phyloP scores from a whole-genome alignment of 345 rosid species.

The Reutealis trisperma region DNA sequence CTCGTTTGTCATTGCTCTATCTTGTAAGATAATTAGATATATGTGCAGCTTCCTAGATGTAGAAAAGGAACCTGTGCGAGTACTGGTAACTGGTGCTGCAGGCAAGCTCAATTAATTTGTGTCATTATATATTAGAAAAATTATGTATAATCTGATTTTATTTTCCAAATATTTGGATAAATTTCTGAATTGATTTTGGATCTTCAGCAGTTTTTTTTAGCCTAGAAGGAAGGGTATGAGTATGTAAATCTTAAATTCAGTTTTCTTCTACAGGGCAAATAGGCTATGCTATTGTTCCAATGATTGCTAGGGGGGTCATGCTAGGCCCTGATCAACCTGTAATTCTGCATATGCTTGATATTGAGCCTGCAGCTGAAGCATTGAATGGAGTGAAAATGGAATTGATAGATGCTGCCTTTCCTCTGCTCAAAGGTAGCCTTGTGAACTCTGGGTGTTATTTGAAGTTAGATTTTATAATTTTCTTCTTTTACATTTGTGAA shows the following conservation, averaged over 20 bases:
- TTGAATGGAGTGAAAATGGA: conserved; percentile 79
- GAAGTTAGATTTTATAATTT: background rate
- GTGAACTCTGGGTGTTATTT: background rate
- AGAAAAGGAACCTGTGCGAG: conserved; percentile 61
- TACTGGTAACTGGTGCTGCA: conserved; percentile 80
- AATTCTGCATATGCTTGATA: conserved; percentile 79
- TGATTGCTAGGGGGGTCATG: conserved; percentile 83
- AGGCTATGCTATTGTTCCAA: conserved; percentile 80
- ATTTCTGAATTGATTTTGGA: background rate
- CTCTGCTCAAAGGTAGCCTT: conserved; percentile 59
- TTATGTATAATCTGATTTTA: background rate
- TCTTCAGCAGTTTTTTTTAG: background rate
- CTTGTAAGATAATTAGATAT: conserved; percentile 57
- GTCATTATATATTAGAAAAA: background rate
- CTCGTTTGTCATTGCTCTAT: conserved; percentile 41
- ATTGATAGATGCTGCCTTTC: conserved; percentile 76
- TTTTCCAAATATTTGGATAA: background rate
- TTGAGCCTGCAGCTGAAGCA: conserved; percentile 59
- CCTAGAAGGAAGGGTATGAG: background rate
- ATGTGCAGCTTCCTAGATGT: conserved; percentile 53
- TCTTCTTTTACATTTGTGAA: background rate
- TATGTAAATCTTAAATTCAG: background rate
- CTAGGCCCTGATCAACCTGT: conserved; percentile 82
- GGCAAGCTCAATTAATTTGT: conserved; percentile 41
- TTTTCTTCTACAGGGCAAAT: conserved; percentile 61